phyloP scores from a whole-genome alignment of 768 basidiomycete species.

The Mycena latifolia region DNA sequence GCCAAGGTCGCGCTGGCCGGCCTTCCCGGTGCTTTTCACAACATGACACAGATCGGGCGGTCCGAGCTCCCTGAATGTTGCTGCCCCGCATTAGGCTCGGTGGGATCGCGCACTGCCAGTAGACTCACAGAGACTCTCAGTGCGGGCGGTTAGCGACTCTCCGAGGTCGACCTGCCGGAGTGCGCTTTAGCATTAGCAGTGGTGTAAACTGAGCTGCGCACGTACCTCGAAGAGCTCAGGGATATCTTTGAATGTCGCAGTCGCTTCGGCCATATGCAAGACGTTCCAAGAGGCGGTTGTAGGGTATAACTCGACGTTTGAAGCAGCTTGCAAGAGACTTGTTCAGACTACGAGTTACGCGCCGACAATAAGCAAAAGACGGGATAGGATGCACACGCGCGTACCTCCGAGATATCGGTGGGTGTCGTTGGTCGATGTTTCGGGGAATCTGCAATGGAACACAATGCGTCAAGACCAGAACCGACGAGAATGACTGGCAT shows the following conservation, averaged over 20 bases:
- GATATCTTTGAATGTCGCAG: slow-evolving; percentile 87
- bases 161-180: slow-evolving; percentile 82
- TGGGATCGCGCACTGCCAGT: background rate
- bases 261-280: slow-evolving; percentile 67
- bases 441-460: slow-evolving; percentile 6
- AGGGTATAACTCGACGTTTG: background rate
- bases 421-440: background rate
- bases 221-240: slow-evolving; percentile 96
- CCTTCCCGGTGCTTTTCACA: slow-evolving; percentile 88
- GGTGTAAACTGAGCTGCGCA: background rate
- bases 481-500: background rate
- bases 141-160: slow-evolving; percentile 89
- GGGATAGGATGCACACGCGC: background rate
- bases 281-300: background rate
- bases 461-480: background rate
- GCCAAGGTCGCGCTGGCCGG: slow-evolving; percentile 89
- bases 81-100: slow-evolving; percentile 54
- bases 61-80: slow-evolving; percentile 95
- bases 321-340: background rate
- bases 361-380: background rate
- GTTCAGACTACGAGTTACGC: background rate
- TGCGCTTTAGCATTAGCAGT: slow-evolving; percentile 20
- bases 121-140: slow-evolving; percentile 88
- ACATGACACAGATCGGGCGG: slow-evolving; percentile 98
- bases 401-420: slow-evolving; percentile 13